A percentile compares a stretch with the other conserved stretches of the same genome.
phyloP scores from a whole-genome alignment of 768 basidiomycete genomes.

The Pisolithus orientalis region DNA sequence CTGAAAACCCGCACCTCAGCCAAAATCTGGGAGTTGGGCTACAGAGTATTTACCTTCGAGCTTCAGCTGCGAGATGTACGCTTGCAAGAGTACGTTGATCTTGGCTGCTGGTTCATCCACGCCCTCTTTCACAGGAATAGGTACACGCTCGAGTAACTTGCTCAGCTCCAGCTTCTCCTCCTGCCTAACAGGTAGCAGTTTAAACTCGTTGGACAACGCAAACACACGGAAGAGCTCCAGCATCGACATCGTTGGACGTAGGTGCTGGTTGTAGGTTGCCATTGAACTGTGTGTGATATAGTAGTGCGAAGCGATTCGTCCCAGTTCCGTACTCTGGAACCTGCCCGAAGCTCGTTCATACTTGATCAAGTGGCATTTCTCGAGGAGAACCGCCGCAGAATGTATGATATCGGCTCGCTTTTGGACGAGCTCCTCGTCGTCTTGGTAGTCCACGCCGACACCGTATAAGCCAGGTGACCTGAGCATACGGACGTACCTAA shows the following conservation, averaged over 20 bases:
- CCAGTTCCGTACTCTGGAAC: constrained; percentile 91
- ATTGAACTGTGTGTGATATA: constrained; percentile 95
- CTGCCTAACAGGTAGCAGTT: constrained; percentile 72
- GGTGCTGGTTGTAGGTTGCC: constrained; percentile 93
- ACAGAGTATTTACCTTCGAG: constrained; percentile 55
- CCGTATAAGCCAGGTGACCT: constrained; percentile 82
- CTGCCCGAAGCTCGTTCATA: constrained; percentile 85
- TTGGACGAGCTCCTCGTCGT: constrained; percentile 76
- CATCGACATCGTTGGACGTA: constrained; percentile 78
- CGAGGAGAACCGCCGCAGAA: constrained; percentile 86
- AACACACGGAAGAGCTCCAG: constrained; percentile 95
- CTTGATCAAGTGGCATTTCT: constrained; percentile 91
- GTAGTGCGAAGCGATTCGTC: constrained; percentile 91
- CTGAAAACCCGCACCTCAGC: constrained; percentile 25
- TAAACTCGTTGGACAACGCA: constrained; percentile 93
- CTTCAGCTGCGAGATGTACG: constrained; percentile 91
- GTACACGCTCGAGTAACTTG: constrained; percentile 88
- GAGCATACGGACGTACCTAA: constrained; percentile 91
- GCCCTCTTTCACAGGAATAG: constrained; percentile 94
- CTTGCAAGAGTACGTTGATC: constrained; percentile 92
- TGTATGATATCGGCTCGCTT: constrained; percentile 93
- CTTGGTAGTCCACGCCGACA: constrained; percentile 85
- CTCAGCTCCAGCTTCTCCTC: constrained; percentile 84
- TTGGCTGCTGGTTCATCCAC: constrained; percentile 97
- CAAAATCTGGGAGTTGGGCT: not conserved